Evolutionary conservation across 2,329 filamentous ascomycete species (phyloP), one percentile per base, ranked within the genome.

Genomic region (Penicillium sp.): DNA sequence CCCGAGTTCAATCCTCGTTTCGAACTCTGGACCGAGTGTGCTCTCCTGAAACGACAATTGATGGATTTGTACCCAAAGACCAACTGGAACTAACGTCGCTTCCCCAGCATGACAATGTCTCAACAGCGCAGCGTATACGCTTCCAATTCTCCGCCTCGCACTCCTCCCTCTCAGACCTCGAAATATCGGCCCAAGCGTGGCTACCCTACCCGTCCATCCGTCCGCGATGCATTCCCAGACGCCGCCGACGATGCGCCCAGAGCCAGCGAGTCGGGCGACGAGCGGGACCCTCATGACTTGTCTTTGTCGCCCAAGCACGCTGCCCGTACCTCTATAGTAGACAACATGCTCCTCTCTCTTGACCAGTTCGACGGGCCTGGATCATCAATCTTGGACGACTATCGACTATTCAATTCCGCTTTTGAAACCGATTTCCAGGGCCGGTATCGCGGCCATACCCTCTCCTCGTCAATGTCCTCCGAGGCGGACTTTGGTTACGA

Each of bases 271-370:
- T 77, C 75, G 1, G 71, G 65, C n/a, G 75, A 77, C 56, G 76
- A 78, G 50, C 73, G 69, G 11, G 76, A 78, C 60, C 75, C 76
- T 18, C 93, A 97, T 81, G 93, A 96, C 75, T 83, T 97, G 62
- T 93, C 91, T 58, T 83, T 96, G 69, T 88, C 88, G 52, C 86
- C 89, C 50, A 83, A 88, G 61, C 86, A 91, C 73, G 87, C 91
- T 63, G 91, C 90, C 41, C 87, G 94, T 66, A 91, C 96, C 72
- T 97, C 93, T 37, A 87, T 99, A 66, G 92, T 99, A 60, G 90
- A 95, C 76, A 96, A 97, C 76, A 95, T 99, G 89, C 87, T 98
- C 60, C 82, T 95, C 65, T 96, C 93, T 41, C 87, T 99, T 64
- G 94, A 96, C 77, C 90, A 94, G 75, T 87, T 94, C 71, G 88